Conservation (phyloP, 495 filamentous ascomycete genomes). For the Xylaria flabelliformis region DNA sequence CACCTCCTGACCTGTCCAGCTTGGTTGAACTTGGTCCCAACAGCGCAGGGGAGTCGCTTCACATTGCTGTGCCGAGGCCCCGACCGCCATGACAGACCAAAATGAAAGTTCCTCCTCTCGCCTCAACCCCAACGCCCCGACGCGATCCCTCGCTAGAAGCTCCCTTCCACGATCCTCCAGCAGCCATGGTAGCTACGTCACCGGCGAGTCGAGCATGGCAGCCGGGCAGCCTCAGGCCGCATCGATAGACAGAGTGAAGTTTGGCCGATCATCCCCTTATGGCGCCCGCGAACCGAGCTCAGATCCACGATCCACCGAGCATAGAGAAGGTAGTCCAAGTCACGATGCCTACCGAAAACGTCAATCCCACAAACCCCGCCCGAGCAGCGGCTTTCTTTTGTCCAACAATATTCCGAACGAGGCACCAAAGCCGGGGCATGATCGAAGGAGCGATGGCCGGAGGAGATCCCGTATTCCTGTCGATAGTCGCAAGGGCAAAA, state of each 20-base stretch:
- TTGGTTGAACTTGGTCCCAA: background rate
- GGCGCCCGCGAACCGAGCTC: constrained; percentile 32
- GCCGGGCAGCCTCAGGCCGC: constrained; percentile 27
- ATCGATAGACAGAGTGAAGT: constrained; percentile 29
- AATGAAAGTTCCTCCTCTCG: constrained; percentile 21
- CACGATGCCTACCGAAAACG: constrained; percentile 36
- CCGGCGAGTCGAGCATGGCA: constrained; percentile 40
- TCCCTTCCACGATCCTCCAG: constrained; percentile 37
- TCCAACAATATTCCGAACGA: constrained; percentile 43
- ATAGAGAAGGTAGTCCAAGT: constrained; percentile 31
- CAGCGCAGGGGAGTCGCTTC: constrained; percentile 6
- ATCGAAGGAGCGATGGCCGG: constrained; percentile 34
- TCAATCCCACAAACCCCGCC: constrained; percentile 49
- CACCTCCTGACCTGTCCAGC: background rate
- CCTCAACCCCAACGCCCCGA: constrained; percentile 14
- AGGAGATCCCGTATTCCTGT: constrained; percentile 40
- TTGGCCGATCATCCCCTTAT: constrained; percentile 31
- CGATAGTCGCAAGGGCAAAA: constrained; percentile 37
- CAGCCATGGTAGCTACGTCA: constrained; percentile 40
- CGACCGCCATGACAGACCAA: constrained; percentile 24
- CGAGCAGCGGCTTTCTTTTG: constrained; percentile 55
- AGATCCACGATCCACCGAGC: constrained; percentile 30
- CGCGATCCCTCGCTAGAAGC: constrained; percentile 9
- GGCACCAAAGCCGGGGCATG: constrained; percentile 22
- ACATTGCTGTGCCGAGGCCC: background rate